Conservation (phyloP, 345 rosid genomes). For the Hevea brasiliensis region DNA sequence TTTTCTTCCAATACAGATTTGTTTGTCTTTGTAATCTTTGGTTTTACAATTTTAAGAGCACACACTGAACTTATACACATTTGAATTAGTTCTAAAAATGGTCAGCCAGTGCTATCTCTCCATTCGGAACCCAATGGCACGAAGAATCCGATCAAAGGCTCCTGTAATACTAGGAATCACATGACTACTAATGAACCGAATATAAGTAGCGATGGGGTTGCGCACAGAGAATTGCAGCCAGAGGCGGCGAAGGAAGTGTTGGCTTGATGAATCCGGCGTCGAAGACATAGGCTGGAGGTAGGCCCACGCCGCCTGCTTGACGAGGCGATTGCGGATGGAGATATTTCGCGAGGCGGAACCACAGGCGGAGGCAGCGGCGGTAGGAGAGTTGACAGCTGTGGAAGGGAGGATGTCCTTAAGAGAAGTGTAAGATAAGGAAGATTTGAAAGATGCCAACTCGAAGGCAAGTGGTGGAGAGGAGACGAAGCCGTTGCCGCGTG, state of each 20-base stretch:
- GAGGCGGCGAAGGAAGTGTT: conserved; percentile 45
- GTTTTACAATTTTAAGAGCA: background rate
- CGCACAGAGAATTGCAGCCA: conserved; percentile 44
- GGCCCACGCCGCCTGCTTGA: conserved; percentile 93
- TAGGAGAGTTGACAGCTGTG: conserved; percentile 52
- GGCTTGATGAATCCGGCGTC: conserved; percentile 43
- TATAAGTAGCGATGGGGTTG: conserved; percentile 42
- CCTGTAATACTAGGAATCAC: conserved; percentile 30
- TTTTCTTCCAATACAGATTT: too few relatives aligned
- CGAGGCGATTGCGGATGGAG: conserved; percentile 79
- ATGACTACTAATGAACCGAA: conserved; percentile 34
- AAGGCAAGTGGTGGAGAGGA: conserved; percentile 3
- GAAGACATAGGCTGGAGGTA: conserved; percentile 78
- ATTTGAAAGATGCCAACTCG: conserved; percentile 38
- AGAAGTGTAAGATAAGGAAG: conserved; percentile 60
- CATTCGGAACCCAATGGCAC: conserved; percentile 21
- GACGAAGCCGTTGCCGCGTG: conserved; percentile 19
- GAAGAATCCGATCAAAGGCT: conserved; percentile 42
- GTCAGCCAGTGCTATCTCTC: conserved; percentile 19
- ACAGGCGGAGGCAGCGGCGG: conserved; percentile 26
- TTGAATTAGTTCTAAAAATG: background rate
- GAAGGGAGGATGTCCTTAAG: conserved; percentile 70
- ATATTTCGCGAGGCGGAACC: conserved; percentile 45
- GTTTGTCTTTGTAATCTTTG: background rate
- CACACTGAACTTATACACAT: background rate